phyloP scores from a whole-genome alignment of 169 alveolate genomes.

The Plasmodium vinckei region DNA sequence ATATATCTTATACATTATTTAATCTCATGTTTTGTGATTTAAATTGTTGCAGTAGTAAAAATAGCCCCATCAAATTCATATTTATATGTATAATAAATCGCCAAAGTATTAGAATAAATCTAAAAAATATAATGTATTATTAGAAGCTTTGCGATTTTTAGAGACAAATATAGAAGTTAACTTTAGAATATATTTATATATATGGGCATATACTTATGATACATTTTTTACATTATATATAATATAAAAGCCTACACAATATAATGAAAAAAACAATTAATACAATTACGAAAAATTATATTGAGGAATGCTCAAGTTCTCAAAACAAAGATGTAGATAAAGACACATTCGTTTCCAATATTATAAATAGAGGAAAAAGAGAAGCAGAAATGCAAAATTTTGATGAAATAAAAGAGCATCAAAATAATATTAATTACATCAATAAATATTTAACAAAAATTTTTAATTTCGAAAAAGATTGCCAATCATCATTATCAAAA shows the following conservation, averaged over 20 bases:
- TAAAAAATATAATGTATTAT: too few relatives aligned
- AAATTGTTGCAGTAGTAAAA: too few relatives aligned
- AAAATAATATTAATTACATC: conserved; percentile 42
- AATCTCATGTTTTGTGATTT: too few relatives aligned
- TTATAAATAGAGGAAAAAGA: conserved; percentile 9
- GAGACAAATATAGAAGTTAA: too few relatives aligned
- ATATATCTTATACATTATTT: too few relatives aligned
- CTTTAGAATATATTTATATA: too few relatives aligned
- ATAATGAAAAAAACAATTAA: conserved; percentile 47
- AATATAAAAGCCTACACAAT: not conserved
- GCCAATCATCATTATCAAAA: conserved; percentile 9
- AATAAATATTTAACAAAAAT: conserved; percentile 46
- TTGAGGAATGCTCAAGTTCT: not conserved
- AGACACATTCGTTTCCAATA: not conserved
- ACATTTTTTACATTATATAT: too few relatives aligned
- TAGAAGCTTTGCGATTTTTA: too few relatives aligned
- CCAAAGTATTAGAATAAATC: too few relatives aligned
- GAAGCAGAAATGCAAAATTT: conserved; percentile 8
- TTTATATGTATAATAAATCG: too few relatives aligned
- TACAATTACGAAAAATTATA: conserved; percentile 2
- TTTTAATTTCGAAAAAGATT: conserved; percentile 43
- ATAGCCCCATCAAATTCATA: too few relatives aligned
- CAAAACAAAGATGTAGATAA: not conserved
- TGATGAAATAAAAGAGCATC: conserved; percentile 4
- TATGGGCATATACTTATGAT: too few relatives aligned